Evolutionary conservation across 371 early-diverging fungal genomes (phyloP), one percentile per base, ranked within the genome.

Genomic region (Mucor piriformis): DNA sequence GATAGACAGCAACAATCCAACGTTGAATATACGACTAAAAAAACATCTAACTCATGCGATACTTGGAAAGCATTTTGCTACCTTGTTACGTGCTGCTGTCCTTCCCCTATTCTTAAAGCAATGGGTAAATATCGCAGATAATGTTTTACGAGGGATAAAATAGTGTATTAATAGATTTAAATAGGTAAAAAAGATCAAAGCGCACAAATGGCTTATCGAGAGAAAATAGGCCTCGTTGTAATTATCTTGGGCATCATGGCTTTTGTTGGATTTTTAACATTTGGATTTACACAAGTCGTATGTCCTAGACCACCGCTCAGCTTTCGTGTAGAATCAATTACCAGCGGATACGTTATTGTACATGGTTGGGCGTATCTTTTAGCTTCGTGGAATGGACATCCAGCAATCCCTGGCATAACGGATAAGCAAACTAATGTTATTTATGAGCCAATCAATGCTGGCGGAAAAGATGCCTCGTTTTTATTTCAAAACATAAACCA

Each of bases 141-240:
- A 15, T 38, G 16, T 33, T n/a, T 33, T 33, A 10, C 8, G 20
- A 16, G 27, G 50, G 7, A 50, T 46, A 20, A 6, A 24, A 23
- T 8, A 21, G 46, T 18, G 24, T 46, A 6, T 24, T 21, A 24
- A 42, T 21, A 50, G 11, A 5, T 54, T 11, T 25, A 3, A 10
- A 8, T 63, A 83, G 83, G 85, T 33, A 83, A 78, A 66, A 66
- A 69, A 40, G 79, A 83, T 48, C 57, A 70, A 27, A 79, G 72
- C 23, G 75, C 85, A 11, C 91, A 86, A 70, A 90, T 85, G 59
- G 96, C 94, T 15, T 94, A 89, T 84, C 76, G 93, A 67, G 94
- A 94, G 69, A 94, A 94, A 59, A 88, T 92, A 18, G 91, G 88
- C 0, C 77, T 94, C 21, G 86, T 90, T 20, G 73, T 76, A 47